phyloP scores from a whole-genome alignment of 257 asterid species.

The Fraxinus americana region DNA sequence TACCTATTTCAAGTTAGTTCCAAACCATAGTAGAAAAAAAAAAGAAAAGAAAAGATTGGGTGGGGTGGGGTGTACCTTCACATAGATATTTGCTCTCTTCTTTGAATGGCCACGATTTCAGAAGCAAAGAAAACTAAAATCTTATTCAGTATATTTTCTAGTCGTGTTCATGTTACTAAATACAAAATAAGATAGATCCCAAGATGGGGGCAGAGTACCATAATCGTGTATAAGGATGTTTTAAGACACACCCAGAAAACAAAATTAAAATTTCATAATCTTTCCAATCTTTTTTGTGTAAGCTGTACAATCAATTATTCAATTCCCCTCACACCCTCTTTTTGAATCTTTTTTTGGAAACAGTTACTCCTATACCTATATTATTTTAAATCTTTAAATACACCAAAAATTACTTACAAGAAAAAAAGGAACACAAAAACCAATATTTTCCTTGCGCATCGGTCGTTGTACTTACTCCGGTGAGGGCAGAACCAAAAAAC shows the following conservation, averaged over 20 bases:
- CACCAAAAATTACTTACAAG: constrained; percentile 16
- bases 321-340: constrained; percentile 32
- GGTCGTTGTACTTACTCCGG: not conserved
- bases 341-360: constrained; percentile 34
- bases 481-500: constrained; percentile 30
- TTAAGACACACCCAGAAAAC: constrained; percentile 18
- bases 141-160: no score
- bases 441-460: constrained; percentile 24
- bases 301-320: constrained; percentile 50
- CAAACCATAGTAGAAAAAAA: not conserved
- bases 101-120: no score
- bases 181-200: not conserved
- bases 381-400: constrained; percentile 29
- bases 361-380: constrained; percentile 31
- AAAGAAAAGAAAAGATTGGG: not conserved
- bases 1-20: not conserved
- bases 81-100: not conserved
- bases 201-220: not conserved
- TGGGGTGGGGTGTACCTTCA: not conserved
- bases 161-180: not conserved
- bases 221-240: not conserved
- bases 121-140: no score
- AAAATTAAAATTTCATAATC: constrained; percentile 23
- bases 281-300: constrained; percentile 22
- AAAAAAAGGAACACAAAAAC: constrained; percentile 14